Evolutionary conservation across 176 grass and related monocot species (phyloP), one percentile per base, ranked within the genome.

Genomic region (Bothriochloa decipiens): DNA sequence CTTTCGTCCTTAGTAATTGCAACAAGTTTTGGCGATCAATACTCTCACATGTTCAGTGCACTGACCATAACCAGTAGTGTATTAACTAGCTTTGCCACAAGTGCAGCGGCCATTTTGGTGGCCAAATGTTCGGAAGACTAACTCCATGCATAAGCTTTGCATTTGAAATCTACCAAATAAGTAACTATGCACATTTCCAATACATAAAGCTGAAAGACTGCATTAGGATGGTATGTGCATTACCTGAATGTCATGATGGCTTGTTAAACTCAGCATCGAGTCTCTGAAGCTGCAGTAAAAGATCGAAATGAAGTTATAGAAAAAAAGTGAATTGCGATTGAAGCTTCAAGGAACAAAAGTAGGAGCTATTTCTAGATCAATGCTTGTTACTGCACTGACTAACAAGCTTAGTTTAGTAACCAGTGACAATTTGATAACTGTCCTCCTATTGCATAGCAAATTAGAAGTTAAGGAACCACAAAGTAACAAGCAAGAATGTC

Each of bases 281-380:
- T 99, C 97, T 83, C 82, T 94, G 85, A 99, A 99, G 72, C 96
- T 99, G 96, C 75, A 99, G 65, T 41, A 47, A 36, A 83, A 87
- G 76, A 72, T 79, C 61, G 49, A 77, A 41, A 50, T 72, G 11
- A 58, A 43, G 80, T 81, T 87, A 80, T 27, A 84, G 52, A 55
- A 57, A 36, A 36, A 64, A 63, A 41, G 64, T 41, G 72, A 69
- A 68, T 39, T 33, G n/a, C 73, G 88, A 82, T 27, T 41, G 25
- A 75, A 74, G 68, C 62, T 62, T 79, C 46, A 89, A 61, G 27
- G 69, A 78, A 27, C 26, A 64, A 28, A 41, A 76, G 26, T 75
- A 69, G 33, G 69, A 41, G 29, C 46, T 55, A 71, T 28, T 70
- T 81, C 42, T 69, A 57, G 26, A 80, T 33, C 47, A 68, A 17